Base-by-base conservation (phyloP, 2,329 filamentous ascomycete species). In the Bimuria novae-zelandiae region DNA sequence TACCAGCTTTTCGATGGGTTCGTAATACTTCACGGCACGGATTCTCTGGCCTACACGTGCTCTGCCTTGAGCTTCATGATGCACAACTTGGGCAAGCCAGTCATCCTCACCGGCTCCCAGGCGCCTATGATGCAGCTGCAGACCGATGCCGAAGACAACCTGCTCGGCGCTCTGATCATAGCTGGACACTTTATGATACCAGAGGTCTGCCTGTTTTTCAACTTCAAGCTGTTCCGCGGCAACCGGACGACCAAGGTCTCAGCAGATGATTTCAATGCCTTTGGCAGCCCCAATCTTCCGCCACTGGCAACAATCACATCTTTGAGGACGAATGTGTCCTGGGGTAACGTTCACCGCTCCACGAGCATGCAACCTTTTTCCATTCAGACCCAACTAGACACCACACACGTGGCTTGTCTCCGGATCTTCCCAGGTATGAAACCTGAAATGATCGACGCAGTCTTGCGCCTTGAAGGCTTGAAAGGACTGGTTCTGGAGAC, bases 51-150 rank as follows among this genome's bases (percentile, higher is more conserved):
- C 2, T 96, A 96, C 75, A 94, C 91, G 4, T 89, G 89, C 56
- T 95, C 91, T 4, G 92, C 92, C 3, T 80, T 97, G 52, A 94
- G 90, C 62, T 97, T 96, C 77, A 96, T 96, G 90, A 84, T 96
- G 71, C 84, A 89, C 66, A 91, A 95, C 68, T 81, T 97, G 12
- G 92, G 91, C 45, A 97, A 96, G 77, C 90, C 92, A 1, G 90
- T 96, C 27, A 88, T 97, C 49, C 80, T 97, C 43, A 97, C 92
- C 3, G 79, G 79, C 30, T 79, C 77, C 4, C 78, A 81, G 59
- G 89, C 92, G 0, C 90, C 90, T 41, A 96, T 97, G 82, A 89
- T 94, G 64, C 87, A 92, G 55, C 83, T 96, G 22, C 92, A 96
- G 74, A 94, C 89, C 46, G 92, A 97, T 72, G 92, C 92, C 8